Conservation (phyloP, 805 yeast genomes). For the Helenozyma baotianmanensis region DNA sequence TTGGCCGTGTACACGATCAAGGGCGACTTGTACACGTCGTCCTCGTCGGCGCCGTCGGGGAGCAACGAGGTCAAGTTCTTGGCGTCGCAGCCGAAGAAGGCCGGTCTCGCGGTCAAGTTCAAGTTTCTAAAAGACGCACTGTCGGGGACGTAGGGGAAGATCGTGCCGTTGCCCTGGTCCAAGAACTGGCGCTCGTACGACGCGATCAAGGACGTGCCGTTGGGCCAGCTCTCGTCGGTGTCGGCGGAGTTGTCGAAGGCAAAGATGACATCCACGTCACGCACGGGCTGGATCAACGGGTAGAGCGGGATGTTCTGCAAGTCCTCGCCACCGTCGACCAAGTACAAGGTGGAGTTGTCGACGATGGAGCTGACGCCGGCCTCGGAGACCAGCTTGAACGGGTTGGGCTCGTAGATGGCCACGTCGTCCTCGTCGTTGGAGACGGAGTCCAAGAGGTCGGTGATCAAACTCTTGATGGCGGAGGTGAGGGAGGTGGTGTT, state of each 20-base stretch:
- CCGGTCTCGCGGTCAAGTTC: slow-evolving; percentile 20
- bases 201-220: slow-evolving; percentile 35
- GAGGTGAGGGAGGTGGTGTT: slow-evolving; percentile 18
- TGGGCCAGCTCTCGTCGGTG: slow-evolving; percentile 37
- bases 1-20: slow-evolving; percentile 27
- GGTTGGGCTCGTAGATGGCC: slow-evolving; percentile 39
- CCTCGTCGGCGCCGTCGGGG: slow-evolving; percentile 8
- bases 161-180: slow-evolving; percentile 21
- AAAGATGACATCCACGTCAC: slow-evolving; percentile 38
- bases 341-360: slow-evolving; percentile 26
- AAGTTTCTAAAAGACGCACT: slow-evolving; percentile 15
- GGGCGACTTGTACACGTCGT: slow-evolving; percentile 16
- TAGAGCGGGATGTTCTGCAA: slow-evolving; percentile 37
- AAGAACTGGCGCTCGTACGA: slow-evolving; percentile 29
- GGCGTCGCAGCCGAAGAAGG: slow-evolving; percentile 27
- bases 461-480: slow-evolving; percentile 21
- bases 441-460: slow-evolving; percentile 21
- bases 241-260: slow-evolving; percentile 36
- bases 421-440: slow-evolving; percentile 28
- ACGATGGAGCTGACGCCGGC: slow-evolving; percentile 19
- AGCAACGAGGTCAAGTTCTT: slow-evolving; percentile 19
- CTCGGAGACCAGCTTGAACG: slow-evolving; percentile 23
- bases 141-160: slow-evolving; percentile 25
- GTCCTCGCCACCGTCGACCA: slow-evolving; percentile 44
- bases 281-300: slow-evolving; percentile 34